Evolutionary conservation across 805 yeast species (phyloP).

Genomic region (Ogataea saltuana): DNA sequence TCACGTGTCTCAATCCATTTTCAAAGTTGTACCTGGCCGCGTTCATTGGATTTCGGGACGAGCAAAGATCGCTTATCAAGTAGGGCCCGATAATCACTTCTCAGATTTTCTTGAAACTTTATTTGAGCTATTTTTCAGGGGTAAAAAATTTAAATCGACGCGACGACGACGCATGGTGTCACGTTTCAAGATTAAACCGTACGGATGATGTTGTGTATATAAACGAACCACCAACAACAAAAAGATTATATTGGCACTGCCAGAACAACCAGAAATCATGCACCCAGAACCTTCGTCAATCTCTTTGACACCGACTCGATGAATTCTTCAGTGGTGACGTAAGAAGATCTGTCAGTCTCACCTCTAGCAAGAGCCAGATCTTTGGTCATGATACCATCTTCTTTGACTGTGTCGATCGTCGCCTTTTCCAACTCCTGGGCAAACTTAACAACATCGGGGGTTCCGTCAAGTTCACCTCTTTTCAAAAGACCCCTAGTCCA

Average conservation of each 20-base stretch:
- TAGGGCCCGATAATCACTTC: too few relatives aligned
- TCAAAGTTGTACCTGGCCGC: slow-evolving; percentile 10
- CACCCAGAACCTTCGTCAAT: slow-evolving; percentile 38
- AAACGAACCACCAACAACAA: too few relatives aligned
- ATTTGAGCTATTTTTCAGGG: neutral
- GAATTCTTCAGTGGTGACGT: slow-evolving; percentile 91
- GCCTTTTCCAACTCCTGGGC: slow-evolving; percentile 81
- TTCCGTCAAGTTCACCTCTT: slow-evolving; percentile 85
- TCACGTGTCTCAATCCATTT: slow-evolving; percentile 37
- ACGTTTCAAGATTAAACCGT: too few relatives aligned
- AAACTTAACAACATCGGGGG: slow-evolving; percentile 82
- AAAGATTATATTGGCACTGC: too few relatives aligned
- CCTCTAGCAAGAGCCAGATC: slow-evolving; percentile 92
- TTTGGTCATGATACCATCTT: slow-evolving; percentile 91
- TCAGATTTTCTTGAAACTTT: too few relatives aligned
- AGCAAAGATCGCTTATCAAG: neutral
- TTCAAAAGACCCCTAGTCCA: slow-evolving; percentile 94
- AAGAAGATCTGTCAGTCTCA: slow-evolving; percentile 75
- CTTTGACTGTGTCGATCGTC: slow-evolving; percentile 79
- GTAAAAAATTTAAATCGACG: neutral
- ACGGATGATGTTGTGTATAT: too few relatives aligned
- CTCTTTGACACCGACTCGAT: slow-evolving; percentile 77
- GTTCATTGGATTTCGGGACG: neutral
- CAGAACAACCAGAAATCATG: neutral
- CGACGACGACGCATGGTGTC: too few relatives aligned